Conservation (phyloP, 148 eudicot species). For the Beta vulgaris region DNA sequence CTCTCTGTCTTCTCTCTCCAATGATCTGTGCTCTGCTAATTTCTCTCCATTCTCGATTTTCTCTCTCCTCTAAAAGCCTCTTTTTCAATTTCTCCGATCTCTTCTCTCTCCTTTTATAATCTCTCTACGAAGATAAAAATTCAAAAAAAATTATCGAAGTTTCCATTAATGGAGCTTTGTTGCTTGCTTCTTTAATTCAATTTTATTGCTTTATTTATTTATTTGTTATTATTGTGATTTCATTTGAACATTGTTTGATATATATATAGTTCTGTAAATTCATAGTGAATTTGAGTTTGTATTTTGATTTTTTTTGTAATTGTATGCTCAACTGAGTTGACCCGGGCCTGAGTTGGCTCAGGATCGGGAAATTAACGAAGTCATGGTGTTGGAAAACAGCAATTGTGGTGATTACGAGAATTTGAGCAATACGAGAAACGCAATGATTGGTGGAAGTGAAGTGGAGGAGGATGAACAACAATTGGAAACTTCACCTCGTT, state of each 20-base stretch:
- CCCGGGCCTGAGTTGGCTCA: constrained; percentile 55
- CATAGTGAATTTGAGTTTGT: background rate
- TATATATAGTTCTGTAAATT: background rate
- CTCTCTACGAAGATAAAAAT: too few species aligned
- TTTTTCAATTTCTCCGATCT: constrained; percentile 27
- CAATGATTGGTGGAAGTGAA: constrained; percentile 26
- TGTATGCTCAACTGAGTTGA: constrained; percentile 46
- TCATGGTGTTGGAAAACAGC: constrained; percentile 42
- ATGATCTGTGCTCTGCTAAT: constrained; percentile 19
- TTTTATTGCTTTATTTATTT: background rate
- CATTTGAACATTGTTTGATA: background rate
- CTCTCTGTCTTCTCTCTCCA: constrained; percentile 15
- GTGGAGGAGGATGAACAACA: constrained; percentile 31
- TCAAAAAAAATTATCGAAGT: background rate
- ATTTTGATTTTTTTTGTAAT: background rate
- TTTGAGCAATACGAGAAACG: background rate
- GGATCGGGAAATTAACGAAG: constrained; percentile 29
- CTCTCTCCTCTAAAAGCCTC: constrained; percentile 26
- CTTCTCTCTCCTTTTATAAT: constrained; percentile 18
- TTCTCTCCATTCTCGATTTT: constrained; percentile 10
- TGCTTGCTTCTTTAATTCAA: background rate
- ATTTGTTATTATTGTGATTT: background rate
- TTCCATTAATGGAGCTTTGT: constrained; percentile 16
- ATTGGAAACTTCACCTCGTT: constrained; percentile 25
- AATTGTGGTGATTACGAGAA: background rate